Base-by-base conservation (phyloP, 139 green algal genomes). In the Chlamydomonas eustigma region DNA sequence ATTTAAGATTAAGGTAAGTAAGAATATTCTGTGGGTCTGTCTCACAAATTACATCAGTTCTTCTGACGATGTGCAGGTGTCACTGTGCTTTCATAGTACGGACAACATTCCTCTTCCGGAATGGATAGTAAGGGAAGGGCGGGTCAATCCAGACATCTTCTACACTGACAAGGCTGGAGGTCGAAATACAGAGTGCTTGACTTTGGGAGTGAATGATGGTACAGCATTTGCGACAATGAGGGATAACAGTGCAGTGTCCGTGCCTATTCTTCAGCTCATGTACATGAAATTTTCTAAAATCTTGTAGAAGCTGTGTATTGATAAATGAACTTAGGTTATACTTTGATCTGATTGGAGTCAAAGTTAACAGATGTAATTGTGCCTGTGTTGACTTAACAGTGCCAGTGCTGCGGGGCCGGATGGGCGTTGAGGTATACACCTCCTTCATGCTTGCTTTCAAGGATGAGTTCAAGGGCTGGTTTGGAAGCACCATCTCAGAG, bases 361-460 rank as follows among this genome's bases (percentile, higher is more conserved):
- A n/a, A n/a, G n/a, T n/a, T n/a, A n/a, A n/a, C n/a, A n/a, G n/a
- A n/a, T n/a, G n/a, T n/a, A 12, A 58, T 58, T 58, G 44, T 58
- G 44, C 12, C 5, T 68, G 12, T 30, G 34, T 68, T 31, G 32
- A 4, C 12, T 22, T 5, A 30, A 64, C 84, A 89, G 85, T 86
- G 37, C 87, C 88, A 0, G 86, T 91, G 50, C 84, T 98, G 37
- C n/a, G n/a, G 0, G 92, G 93, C 0, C 85, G 93, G 34, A 97
- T 90, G 5, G 90, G 90, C 2, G 31, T 97, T 37, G 77, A 96
- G 39, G 86, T 84, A n/a, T 98, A 97, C 83, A 51, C 38, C 4
- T 94, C 95, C 74, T 92, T 98, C 52, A 92, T 97, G 76, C 33
- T 50, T 4, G 88, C 90, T 0, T 98, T 98, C 78, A 71, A 78